A percentile compares a stretch with the other conserved stretches of the same genome.
Evolutionary conservation across 2,329 filamentous ascomycete species (phyloP).

Genomic region (Seiridium unicorne): DNA sequence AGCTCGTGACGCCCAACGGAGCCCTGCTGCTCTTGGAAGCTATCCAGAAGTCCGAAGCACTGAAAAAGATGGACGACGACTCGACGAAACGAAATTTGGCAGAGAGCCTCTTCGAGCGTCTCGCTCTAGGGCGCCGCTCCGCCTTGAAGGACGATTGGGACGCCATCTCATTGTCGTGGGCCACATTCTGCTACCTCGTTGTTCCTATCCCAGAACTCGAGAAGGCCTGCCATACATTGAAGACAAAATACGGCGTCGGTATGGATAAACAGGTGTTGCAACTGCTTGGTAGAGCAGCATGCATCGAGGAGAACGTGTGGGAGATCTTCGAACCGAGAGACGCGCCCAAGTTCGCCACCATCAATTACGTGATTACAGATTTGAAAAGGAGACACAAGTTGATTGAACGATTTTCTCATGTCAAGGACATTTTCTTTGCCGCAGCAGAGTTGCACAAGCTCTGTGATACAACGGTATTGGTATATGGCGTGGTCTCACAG

Average conservation of each 20-base stretch:
- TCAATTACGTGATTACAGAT: background rate
- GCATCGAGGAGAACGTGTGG: background rate
- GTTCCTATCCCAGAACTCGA: background rate
- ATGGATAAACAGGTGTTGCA: background rate
- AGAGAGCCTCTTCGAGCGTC: slow-evolving; percentile 1
- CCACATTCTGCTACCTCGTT: background rate
- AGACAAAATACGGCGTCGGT: background rate
- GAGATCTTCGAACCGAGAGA: background rate
- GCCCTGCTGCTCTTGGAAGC: background rate
- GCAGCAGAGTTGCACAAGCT: background rate
- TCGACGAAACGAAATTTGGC: background rate
- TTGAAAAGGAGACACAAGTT: background rate
- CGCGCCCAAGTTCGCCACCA: background rate
- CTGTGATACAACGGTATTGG: background rate
- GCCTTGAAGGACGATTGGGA: slow-evolving; percentile 1
- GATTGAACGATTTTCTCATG: background rate
- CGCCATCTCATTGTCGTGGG: background rate
- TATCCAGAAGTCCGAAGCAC: background rate
- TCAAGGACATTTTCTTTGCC: background rate
- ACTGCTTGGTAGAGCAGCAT: background rate
- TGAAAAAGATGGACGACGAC: background rate
- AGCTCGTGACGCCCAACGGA: background rate
- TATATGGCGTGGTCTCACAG: background rate
- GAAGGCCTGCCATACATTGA: background rate
- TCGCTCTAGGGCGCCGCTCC: background rate